phyloP scores from a whole-genome alignment of 345 rosid genomes.

The Draba incana region DNA sequence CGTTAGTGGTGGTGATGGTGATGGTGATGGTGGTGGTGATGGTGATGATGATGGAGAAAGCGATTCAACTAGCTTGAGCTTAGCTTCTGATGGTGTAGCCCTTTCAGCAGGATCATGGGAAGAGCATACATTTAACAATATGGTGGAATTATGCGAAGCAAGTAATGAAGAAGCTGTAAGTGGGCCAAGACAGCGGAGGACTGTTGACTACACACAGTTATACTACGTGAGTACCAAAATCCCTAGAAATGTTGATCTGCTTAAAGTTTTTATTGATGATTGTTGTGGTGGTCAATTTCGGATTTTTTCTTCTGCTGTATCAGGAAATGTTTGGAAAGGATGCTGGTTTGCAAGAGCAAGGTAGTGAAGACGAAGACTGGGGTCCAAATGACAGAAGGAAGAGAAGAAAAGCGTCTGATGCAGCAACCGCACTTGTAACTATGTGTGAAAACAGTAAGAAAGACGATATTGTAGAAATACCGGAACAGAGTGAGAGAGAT shows the following conservation, averaged over 20 bases:
- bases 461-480: conserved; percentile 36
- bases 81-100: conserved; percentile 71
- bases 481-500: conserved; percentile 44
- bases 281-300: conserved; percentile 9
- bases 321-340: conserved; percentile 99
- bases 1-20: conserved; percentile 44
- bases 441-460: conserved; percentile 60
- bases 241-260: too few relatives aligned
- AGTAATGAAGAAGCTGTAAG: conserved; percentile 62
- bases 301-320: not conserved
- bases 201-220: conserved; percentile 84
- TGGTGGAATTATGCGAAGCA: conserved; percentile 56
- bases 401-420: conserved; percentile 81
- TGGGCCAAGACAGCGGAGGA: conserved; percentile 80
- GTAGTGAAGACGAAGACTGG: conserved; percentile 99
- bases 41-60: conserved; percentile 54
- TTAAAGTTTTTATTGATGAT: not conserved
- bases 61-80: conserved; percentile 75
- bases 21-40: conserved; percentile 45
- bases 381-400: conserved; percentile 84
- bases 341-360: conserved; percentile 64
- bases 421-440: conserved; percentile 68
- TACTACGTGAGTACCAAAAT: conserved; percentile 65
- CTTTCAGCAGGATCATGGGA: conserved; percentile 56
- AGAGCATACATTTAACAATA: conserved; percentile 46